A percentile compares a stretch with the other conserved stretches of the same genome.
These are phyloP conservation scores for Tulasnella sp. DNA, from an alignment of 768 basidiomycete species.

Conservation along the genomic window DNA sequence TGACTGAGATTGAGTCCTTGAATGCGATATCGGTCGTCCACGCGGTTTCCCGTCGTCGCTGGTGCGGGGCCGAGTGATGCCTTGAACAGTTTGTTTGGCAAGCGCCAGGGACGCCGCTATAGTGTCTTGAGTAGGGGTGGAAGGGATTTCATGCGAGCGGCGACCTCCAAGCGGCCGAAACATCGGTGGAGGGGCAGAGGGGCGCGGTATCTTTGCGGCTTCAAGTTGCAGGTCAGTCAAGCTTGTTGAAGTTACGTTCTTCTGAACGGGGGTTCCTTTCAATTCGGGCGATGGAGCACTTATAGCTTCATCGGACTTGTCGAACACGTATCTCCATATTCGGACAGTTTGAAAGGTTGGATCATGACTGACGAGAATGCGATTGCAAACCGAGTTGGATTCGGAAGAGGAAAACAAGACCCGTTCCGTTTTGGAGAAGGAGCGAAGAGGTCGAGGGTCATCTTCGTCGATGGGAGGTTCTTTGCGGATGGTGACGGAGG, in stretches of 20 bases:
- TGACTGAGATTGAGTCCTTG: constrained; percentile 10
- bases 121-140: constrained; percentile 3
- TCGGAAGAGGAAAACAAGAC: constrained; percentile 13
- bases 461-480: not conserved
- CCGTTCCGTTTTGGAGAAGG: constrained; percentile 7
- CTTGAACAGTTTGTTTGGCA: not conserved
- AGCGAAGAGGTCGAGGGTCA: not conserved
- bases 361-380: constrained; percentile 13
- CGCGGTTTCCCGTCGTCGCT: not conserved
- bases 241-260: too few relatives aligned
- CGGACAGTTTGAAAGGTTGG: not conserved
- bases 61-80: not conserved
- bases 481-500: not conserved
- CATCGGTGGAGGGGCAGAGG: too few relatives aligned
- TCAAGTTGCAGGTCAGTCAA: too few relatives aligned
- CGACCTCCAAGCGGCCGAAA: too few relatives aligned
- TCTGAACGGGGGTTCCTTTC: too few relatives aligned
- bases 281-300: too few relatives aligned
- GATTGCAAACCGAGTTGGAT: constrained; percentile 15
- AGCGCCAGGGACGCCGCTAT: constrained; percentile 9
- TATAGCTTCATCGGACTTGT: too few relatives aligned
- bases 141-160: not conserved
- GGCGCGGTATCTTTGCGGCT: too few relatives aligned
- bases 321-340: constrained; percentile 12
- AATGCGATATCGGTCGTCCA: not conserved